Base-by-base conservation (phyloP, 2,329 filamentous ascomycete species). In the Pseudogymnoascus sp. region DNA sequence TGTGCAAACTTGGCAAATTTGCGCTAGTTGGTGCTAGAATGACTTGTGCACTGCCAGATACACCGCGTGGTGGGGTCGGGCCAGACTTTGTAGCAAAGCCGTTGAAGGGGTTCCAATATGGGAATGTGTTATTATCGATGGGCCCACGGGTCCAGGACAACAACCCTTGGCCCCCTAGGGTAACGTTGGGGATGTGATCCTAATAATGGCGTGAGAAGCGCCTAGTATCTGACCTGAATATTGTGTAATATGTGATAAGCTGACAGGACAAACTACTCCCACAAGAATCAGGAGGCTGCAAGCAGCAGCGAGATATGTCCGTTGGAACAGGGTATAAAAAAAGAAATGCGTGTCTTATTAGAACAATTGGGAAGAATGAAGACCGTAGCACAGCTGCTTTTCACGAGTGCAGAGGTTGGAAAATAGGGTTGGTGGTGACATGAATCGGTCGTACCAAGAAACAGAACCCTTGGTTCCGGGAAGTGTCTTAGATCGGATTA, bases 81-180 rank as follows among this genome's bases (percentile, higher is more conserved):
- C 28, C 47, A 53, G 28, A 20, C 4, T 18, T 35, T n/a, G 9
- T 35, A 53, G 47, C 9, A 53, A 4, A 20, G n/a, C 47, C 15
- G 47, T 33, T 53, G 47, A 33, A 18, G n/a, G 28, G 28, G 12
- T 53, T 53, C 47, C 28, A 28, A 33, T 28, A 35, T 12, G 47
- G n/a, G 8, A 18, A 33, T 35, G 47, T 35, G 47, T 14, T 6
- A 20, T 33, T 53, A 9, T 35, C 28, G 28, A 53, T 50, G 47
- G 47, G 47, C n/a, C 47, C 47, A 53, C 47, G 47, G 47, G 47
- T 53, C 28, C 47, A 53, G 33, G 47, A 33, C 12, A 53, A 18
- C 22, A 53, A 33, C 18, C n/a, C 47, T 5, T 28, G 28, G n/a
- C 18, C 47, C 47, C 39, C 28, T 20, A 53, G 47, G 14, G 43